Percentiles rank a stretch among this genome's conserved stretches.
These are phyloP conservation scores for Coccomyxa subellipsoidea DNA, from an alignment of 163 green algal species.

Conservation along the genomic window DNA sequence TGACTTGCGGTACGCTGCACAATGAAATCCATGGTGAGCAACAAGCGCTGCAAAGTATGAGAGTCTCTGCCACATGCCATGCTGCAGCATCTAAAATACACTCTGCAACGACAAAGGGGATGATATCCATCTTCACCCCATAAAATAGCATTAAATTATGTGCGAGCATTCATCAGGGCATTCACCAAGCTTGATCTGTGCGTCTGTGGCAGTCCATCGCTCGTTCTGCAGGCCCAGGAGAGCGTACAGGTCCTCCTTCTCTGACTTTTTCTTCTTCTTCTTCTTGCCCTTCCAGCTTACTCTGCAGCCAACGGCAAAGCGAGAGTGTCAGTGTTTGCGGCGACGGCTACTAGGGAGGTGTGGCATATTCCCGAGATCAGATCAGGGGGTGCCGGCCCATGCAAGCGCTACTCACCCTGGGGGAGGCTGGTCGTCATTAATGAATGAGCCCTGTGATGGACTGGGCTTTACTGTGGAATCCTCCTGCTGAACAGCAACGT, in stretches of 20 bases:
- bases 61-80: too few relatives aligned
- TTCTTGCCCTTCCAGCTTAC: conserved; percentile 48
- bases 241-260: conserved; percentile 76
- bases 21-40: background rate
- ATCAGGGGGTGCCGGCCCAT: too few relatives aligned
- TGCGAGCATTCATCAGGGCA: background rate
- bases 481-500: background rate
- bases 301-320: conserved; percentile 12
- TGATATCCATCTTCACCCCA: background rate
- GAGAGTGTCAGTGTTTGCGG: too few relatives aligned
- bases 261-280: conserved; percentile 58
- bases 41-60: background rate
- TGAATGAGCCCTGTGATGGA: background rate
- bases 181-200: conserved; percentile 73
- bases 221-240: conserved; percentile 77
- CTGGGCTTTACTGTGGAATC: background rate
- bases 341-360: too few relatives aligned
- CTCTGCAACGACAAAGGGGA: background rate
- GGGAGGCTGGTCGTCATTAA: conserved; percentile 7
- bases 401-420: background rate
- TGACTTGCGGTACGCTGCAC: conserved; percentile 72
- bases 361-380: too few relatives aligned
- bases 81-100: too few relatives aligned
- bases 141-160: too few relatives aligned
- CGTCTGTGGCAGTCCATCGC: conserved; percentile 80